Conservation (phyloP, 495 filamentous ascomycete species). For the Bacidia gigantensis region DNA sequence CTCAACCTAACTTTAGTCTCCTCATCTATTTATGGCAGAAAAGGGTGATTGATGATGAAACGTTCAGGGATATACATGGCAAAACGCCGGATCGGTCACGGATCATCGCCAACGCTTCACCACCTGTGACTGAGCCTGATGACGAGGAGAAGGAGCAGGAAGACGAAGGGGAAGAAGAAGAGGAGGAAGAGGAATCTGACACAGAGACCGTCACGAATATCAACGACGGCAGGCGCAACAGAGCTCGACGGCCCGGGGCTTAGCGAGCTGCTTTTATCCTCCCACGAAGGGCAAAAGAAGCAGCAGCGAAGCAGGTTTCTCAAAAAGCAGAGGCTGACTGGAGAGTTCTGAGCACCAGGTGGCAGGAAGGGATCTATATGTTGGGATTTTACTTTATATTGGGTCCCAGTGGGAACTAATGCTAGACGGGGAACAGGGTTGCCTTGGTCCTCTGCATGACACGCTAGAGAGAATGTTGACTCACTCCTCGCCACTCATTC, state of each 20-base stretch:
- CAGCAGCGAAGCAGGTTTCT: too few relatives aligned
- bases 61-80: slow-evolving; percentile 12
- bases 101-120: neutral
- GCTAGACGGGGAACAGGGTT: neutral
- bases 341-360: neutral
- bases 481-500: too few relatives aligned
- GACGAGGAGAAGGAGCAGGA: neutral
- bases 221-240: neutral
- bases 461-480: too few relatives aligned
- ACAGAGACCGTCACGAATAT: neutral
- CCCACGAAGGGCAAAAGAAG: neutral
- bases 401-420: neutral
- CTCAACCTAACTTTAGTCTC: slow-evolving; percentile 15
- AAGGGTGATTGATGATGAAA: slow-evolving; percentile 2
- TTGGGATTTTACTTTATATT: neutral
- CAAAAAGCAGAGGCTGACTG: too few relatives aligned
- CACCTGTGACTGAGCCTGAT: neutral
- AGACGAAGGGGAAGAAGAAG: neutral
- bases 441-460: too few relatives aligned
- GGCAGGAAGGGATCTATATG: neutral
- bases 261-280: neutral
- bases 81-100: slow-evolving; percentile 5
- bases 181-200: neutral
- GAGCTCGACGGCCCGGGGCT: neutral
- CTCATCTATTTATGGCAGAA: slow-evolving; percentile 14